Evolutionary conservation across 352 stramenopile genomes (phyloP), one percentile per base, ranked within the genome.

Genomic region (Phytophthora pini): DNA sequence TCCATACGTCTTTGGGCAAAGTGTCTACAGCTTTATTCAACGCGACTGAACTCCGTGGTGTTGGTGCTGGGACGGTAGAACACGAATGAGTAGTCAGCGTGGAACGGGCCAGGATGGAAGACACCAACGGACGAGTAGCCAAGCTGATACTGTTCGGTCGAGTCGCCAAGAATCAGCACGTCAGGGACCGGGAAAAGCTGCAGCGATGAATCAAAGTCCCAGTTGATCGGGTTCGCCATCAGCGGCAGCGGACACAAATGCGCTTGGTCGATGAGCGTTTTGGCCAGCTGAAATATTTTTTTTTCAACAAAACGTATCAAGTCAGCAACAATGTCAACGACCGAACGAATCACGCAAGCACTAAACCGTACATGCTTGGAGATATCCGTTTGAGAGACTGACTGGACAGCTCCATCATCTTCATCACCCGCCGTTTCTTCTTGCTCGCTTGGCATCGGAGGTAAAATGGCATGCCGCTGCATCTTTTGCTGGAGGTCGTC

Each of bases 131-230:
- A 92, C 2, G 86, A 88, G 57, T 96, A 96, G 20, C 84, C 85
- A 6, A 94, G 68, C 49, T 94, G 88, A 63, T 84, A 96, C 48
- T 94, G 83, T 64, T 94, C 87, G 1, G 80, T 93, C 31, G 84
- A 87, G 55, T 96, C 88, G 6, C 84, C 86, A 5, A 96, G 68
- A 20, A 96, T 92, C 29, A 96, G 63, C 59, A 97, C 89, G 70
- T 98, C 89, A 0, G 96, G 96, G 48, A 94, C 73, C 1, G 96
- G 96, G 70, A 98, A 98, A 13, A 99, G 79, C 52, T 95, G 85
- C 40, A 99, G 66, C 5, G 91, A 83, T 39, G 93, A 85, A 73
- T 99, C 94, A 61, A 95, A 98, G 22, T 94, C 88, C 93, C 94
- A 98, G 67, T 97, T 97, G 60, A 98, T 96, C n/a, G 96, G 94